These are phyloP conservation scores for Balakata baccata DNA, from an alignment of 345 rosid species.

Conservation along the genomic window DNA sequence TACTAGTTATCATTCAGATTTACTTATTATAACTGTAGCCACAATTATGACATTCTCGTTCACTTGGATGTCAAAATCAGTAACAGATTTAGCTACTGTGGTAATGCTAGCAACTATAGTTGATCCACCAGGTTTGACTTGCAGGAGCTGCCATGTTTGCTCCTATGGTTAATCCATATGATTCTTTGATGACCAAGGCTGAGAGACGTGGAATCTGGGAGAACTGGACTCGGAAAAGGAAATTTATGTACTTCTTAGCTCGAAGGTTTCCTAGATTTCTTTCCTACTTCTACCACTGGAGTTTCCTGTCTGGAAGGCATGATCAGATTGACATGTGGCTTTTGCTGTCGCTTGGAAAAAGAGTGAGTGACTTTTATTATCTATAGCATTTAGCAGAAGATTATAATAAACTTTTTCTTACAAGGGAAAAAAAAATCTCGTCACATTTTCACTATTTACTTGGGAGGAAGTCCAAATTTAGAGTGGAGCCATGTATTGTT, in stretches of 20 bases:
- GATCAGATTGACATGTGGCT: slow-evolving; percentile 63
- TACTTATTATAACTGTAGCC: neutral
- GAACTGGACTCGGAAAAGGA: slow-evolving; percentile 52
- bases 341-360: slow-evolving; percentile 48
- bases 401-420: neutral
- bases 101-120: neutral
- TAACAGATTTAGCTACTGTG: neutral
- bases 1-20: neutral
- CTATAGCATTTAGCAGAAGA: neutral
- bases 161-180: slow-evolving; percentile 68
- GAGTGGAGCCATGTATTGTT: neutral
- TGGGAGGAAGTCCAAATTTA: neutral
- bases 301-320: slow-evolving; percentile 65
- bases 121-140: slow-evolving; percentile 1
- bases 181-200: slow-evolving; percentile 49
- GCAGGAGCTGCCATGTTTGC: slow-evolving; percentile 69
- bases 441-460: neutral
- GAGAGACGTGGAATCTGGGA: slow-evolving; percentile 56
- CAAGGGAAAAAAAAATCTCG: no score
- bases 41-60: neutral
- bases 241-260: slow-evolving; percentile 59
- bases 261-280: slow-evolving; percentile 53
- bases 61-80: neutral
- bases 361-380: slow-evolving; percentile 40
- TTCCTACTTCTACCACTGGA: slow-evolving; percentile 43